Evolutionary conservation across 495 filamentous ascomycete genomes (phyloP).

Genomic region (Aspergillus ostianus): DNA sequence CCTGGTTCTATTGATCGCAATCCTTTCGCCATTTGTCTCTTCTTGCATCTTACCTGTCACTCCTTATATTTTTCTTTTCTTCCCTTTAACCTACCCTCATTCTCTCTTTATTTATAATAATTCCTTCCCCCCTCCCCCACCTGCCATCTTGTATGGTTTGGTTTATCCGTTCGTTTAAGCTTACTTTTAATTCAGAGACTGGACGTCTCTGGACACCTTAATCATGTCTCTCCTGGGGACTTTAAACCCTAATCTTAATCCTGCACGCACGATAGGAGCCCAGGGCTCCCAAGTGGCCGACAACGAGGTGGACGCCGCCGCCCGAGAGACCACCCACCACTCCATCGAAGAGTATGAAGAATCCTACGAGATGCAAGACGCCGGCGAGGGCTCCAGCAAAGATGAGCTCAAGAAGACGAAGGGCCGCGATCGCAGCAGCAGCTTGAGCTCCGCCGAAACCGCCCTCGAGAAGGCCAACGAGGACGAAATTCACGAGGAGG

Average conservation of each 20-base stretch:
- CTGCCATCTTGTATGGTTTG: conserved; percentile 7
- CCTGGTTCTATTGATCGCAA: background rate
- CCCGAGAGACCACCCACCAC: background rate
- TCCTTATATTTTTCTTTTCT: background rate
- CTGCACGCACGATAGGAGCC: conserved; percentile 16
- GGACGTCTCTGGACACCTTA: conserved; percentile 14
- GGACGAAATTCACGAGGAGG: conserved; percentile 36
- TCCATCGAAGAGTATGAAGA: background rate
- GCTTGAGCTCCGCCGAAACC: conserved; percentile 34
- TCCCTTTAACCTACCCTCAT: conserved; percentile 5
- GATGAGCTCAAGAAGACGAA: conserved; percentile 11
- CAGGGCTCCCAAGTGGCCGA: conserved; percentile 11
- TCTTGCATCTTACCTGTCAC: conserved; percentile 1
- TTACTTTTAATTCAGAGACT: conserved; percentile 19
- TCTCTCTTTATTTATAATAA: conserved; percentile 9
- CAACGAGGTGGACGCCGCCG: conserved; percentile 5
- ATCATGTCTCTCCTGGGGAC: conserved; percentile 43
- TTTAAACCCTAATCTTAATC: conserved; percentile 34
- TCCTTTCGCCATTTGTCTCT: background rate
- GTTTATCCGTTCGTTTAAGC: conserved; percentile 11
- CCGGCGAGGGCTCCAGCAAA: background rate
- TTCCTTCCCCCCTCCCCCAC: conserved; percentile 1
- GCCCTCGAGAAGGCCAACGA: conserved; percentile 24
- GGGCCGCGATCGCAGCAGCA: conserved; percentile 23
- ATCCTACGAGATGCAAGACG: conserved; percentile 1